A percentile compares a stretch with the other conserved stretches of the same genome.
These are phyloP conservation scores for Anthracocystis walkeri DNA, from an alignment of 1,284 basidiomycete genomes.

Conservation along the genomic window DNA sequence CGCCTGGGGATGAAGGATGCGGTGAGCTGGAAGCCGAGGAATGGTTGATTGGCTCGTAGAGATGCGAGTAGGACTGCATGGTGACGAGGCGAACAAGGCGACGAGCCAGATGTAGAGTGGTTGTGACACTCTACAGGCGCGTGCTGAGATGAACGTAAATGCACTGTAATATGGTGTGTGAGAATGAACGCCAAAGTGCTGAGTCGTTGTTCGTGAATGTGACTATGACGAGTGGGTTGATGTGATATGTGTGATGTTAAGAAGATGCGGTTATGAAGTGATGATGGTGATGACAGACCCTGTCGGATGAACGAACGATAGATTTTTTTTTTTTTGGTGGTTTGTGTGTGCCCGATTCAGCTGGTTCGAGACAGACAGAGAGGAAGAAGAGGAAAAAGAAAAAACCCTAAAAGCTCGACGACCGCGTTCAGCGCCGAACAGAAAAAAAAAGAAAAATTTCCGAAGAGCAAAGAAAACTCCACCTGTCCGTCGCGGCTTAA, in stretches of 20 bases:
- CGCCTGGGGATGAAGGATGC: constrained; percentile 40
- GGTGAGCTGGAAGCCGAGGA: constrained; percentile 32
- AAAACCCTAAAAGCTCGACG: neutral
- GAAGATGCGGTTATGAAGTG: neutral
- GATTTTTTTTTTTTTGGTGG: neutral
- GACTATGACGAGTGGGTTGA: neutral
- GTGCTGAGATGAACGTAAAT: neutral
- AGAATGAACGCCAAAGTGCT: neutral
- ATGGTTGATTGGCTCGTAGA: constrained; percentile 42
- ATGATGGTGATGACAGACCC: constrained; percentile 5
- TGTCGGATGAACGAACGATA: neutral
- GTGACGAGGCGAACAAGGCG: constrained; percentile 1
- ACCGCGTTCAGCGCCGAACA: neutral
- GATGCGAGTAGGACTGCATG: constrained; percentile 50
- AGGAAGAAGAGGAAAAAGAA: neutral
- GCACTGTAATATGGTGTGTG: neutral
- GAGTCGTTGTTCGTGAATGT: neutral
- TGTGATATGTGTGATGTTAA: neutral
- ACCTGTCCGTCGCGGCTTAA: neutral
- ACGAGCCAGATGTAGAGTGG: constrained; percentile 8
- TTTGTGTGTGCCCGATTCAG: constrained; percentile 1
- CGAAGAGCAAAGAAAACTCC: neutral
- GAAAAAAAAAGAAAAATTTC: neutral
- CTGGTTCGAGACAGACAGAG: neutral
- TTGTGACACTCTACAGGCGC: constrained; percentile 14